Conservation (phyloP, 306 rosid genomes). For the Psophocarpus tetragonolobus region DNA sequence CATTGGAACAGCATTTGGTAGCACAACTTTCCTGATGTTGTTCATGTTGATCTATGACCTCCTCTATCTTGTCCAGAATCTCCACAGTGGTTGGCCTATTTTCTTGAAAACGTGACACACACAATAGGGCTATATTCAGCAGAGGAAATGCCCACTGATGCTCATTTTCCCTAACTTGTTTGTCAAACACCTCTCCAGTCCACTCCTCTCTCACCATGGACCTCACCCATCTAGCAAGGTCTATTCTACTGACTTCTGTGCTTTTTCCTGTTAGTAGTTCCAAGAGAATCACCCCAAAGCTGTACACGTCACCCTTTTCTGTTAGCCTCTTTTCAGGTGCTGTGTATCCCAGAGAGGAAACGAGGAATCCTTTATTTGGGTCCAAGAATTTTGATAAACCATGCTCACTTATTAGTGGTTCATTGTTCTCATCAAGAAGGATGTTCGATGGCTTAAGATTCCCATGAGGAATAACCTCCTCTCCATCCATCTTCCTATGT, state of each 20-base stretch:
- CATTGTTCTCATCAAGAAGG: constrained; percentile 55
- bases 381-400: constrained; percentile 62
- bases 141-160: constrained; percentile 51
- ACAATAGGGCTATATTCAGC: constrained; percentile 44
- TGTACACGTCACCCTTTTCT: constrained; percentile 63
- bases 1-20: constrained; percentile 27
- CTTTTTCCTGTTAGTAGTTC: constrained; percentile 69
- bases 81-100: constrained; percentile 56
- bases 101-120: constrained; percentile 56
- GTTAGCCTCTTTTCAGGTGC: constrained; percentile 65
- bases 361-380: constrained; percentile 37
- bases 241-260: constrained; percentile 54
- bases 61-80: constrained; percentile 56
- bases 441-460: constrained; percentile 78
- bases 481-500: constrained; percentile 38
- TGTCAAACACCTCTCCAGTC: constrained; percentile 86
- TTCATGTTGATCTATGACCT: constrained; percentile 43
- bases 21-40: constrained; percentile 34
- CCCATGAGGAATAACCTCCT: constrained; percentile 63
- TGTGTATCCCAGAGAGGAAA: constrained; percentile 53
- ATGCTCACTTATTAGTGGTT: constrained; percentile 68
- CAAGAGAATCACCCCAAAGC: constrained; percentile 69
- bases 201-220: constrained; percentile 82
- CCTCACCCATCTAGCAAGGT: constrained; percentile 77
- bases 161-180: constrained; percentile 44